phyloP scores from a whole-genome alignment of 2,329 filamentous ascomycete genomes.

The Ampelomyces quisqualis region DNA sequence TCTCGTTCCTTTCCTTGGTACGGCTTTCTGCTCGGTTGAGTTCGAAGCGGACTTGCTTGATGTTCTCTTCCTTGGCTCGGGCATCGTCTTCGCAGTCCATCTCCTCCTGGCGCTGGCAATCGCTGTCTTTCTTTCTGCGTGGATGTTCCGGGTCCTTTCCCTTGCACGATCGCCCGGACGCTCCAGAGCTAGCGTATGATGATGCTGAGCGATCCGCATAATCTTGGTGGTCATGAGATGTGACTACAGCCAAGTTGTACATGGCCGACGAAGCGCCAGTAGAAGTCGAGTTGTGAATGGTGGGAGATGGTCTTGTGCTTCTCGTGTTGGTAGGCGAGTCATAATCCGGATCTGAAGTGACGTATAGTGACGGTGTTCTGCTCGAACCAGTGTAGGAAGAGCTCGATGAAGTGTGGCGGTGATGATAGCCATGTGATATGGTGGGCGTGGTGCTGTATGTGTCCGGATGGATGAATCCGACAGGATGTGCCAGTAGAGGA shows the following conservation, averaged over 20 bases:
- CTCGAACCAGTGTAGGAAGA: slow-evolving; percentile 32
- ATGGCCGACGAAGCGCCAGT: slow-evolving; percentile 12
- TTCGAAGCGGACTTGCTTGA: slow-evolving; percentile 32
- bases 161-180: slow-evolving; percentile 26
- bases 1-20: slow-evolving; percentile 23
- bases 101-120: slow-evolving; percentile 28
- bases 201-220: slow-evolving; percentile 21
- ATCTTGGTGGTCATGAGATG: slow-evolving; percentile 29
- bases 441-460: slow-evolving; percentile 23
- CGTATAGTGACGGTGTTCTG: slow-evolving; percentile 32
- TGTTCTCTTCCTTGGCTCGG: slow-evolving; percentile 18
- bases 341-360: slow-evolving; percentile 33
- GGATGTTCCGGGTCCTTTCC: slow-evolving; percentile 22
- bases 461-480: slow-evolving; percentile 16
- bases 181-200: slow-evolving; percentile 21
- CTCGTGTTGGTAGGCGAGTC: slow-evolving; percentile 28
- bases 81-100: slow-evolving; percentile 18
- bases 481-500: slow-evolving; percentile 16
- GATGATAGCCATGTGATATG: slow-evolving; percentile 23
- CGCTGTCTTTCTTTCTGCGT: slow-evolving; percentile 21
- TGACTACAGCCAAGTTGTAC: slow-evolving; percentile 24
- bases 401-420: slow-evolving; percentile 31
- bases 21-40: slow-evolving; percentile 24
- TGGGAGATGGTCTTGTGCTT: slow-evolving; percentile 22
- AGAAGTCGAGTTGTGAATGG: slow-evolving; percentile 31